A percentile compares a stretch with the other conserved stretches of the same genome.
phyloP scores from a whole-genome alignment of 2,329 filamentous ascomycete species.

The Chaetoscypha palmicola region DNA sequence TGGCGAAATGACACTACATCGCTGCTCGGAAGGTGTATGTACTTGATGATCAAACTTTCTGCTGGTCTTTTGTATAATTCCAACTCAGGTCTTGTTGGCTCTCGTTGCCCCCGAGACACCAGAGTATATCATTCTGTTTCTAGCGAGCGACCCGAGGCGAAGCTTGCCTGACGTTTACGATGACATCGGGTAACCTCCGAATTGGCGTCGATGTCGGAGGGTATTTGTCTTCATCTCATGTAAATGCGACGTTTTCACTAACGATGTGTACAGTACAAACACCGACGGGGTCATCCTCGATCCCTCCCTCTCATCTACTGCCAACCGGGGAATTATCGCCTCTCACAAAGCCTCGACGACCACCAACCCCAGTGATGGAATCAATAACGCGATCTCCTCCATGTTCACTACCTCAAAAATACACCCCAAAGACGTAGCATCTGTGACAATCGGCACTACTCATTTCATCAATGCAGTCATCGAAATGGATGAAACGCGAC shows the following conservation, averaged over 20 bases:
- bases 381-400: conserved; percentile 18
- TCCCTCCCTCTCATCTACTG: not conserved
- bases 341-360: conserved; percentile 24
- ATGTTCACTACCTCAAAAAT: conserved; percentile 20
- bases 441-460: conserved; percentile 32
- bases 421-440: conserved; percentile 12
- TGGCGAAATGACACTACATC: not conserved
- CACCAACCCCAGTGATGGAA: conserved; percentile 21
- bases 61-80: not conserved
- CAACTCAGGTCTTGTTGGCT: not conserved
- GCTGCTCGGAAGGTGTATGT: not conserved
- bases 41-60: not conserved
- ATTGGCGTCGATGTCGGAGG: conserved; percentile 33
- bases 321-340: conserved; percentile 24
- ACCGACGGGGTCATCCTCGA: conserved; percentile 17
- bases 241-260: not conserved
- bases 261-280: conserved; percentile 28
- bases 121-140: too few relatives aligned
- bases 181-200: conserved; percentile 8
- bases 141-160: not conserved
- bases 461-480: conserved; percentile 31
- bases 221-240: not conserved
- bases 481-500: conserved; percentile 13
- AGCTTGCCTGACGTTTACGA: not conserved
- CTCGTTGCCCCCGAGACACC: too few relatives aligned